A percentile compares a stretch with the other conserved stretches of the same genome.
Conservation (phyloP, 768 basidiomycete genomes). For the Naganishia randhawae region DNA sequence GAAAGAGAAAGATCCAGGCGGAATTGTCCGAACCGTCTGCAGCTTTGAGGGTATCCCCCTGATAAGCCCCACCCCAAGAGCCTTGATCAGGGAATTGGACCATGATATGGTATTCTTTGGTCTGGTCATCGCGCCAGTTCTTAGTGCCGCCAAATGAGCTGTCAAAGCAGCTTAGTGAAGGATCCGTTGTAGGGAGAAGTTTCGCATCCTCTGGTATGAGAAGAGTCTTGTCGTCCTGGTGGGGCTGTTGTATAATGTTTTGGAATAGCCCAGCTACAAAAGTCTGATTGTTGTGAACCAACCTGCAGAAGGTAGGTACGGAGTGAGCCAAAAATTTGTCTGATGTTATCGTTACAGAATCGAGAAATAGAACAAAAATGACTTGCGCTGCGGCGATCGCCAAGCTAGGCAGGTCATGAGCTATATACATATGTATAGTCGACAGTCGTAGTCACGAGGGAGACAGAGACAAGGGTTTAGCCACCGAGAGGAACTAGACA, state of each 20-base stretch:
- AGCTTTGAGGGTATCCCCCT: background rate
- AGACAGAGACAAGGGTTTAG: background rate
- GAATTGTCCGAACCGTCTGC: background rate
- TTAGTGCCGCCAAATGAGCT: background rate
- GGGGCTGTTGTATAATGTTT: background rate
- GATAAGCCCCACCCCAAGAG: background rate
- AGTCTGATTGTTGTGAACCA: background rate
- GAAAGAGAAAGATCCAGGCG: background rate
- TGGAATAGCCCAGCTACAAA: background rate
- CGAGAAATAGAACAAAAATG: background rate
- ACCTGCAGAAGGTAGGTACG: background rate
- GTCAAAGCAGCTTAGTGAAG: background rate
- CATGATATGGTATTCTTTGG: background rate
- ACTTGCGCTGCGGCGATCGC: constrained; percentile 6
- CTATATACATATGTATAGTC: background rate
- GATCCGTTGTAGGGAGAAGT: background rate
- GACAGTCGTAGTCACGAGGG: background rate
- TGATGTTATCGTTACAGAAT: too few species aligned
- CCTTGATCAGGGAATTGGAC: background rate
- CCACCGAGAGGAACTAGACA: background rate
- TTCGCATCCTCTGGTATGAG: background rate
- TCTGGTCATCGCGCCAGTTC: background rate
- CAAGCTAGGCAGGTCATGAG: background rate
- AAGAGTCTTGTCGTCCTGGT: background rate
- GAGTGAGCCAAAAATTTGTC: too few species aligned